phyloP scores from a whole-genome alignment of 192 early-diverging fungal genomes.

The Entomortierella parvispora region DNA sequence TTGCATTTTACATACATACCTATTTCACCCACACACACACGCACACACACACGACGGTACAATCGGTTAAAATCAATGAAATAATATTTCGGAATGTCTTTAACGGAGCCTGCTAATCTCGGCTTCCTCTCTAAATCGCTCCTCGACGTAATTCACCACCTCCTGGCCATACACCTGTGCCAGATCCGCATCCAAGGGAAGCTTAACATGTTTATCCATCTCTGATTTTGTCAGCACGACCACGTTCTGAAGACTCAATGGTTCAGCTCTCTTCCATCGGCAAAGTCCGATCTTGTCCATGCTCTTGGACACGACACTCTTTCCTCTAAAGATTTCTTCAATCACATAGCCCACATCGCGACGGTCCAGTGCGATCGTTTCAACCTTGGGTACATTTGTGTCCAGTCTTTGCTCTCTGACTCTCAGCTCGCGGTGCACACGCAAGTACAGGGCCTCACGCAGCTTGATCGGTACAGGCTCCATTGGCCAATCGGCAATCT shows the following conservation, averaged over 20 bases:
- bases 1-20: no score
- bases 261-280: slow-evolving; percentile 80
- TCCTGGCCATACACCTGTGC: slow-evolving; percentile 63
- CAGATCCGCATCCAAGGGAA: slow-evolving; percentile 56
- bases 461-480: slow-evolving; percentile 80
- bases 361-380: slow-evolving; percentile 64
- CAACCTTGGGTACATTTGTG: slow-evolving; percentile 1
- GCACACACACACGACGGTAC: no score
- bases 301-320: slow-evolving; percentile 78
- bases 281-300: slow-evolving; percentile 78
- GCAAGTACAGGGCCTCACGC: slow-evolving; percentile 76
- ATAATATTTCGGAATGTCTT: background rate
- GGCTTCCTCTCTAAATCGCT: slow-evolving; percentile 58
- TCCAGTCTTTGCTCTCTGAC: slow-evolving; percentile 47
- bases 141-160: slow-evolving; percentile 61
- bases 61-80: no score
- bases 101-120: slow-evolving; percentile 39
- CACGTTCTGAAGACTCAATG: slow-evolving; percentile 77
- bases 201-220: slow-evolving; percentile 69
- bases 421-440: slow-evolving; percentile 79
- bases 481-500: slow-evolving; percentile 69
- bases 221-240: slow-evolving; percentile 88
- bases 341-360: slow-evolving; percentile 87
- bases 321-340: slow-evolving; percentile 90
- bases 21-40: no score